Evolutionary conservation across 805 yeast species (phyloP), one percentile per base, ranked within the genome.

Genomic region (Wickerhamomyces sydowiorum): DNA sequence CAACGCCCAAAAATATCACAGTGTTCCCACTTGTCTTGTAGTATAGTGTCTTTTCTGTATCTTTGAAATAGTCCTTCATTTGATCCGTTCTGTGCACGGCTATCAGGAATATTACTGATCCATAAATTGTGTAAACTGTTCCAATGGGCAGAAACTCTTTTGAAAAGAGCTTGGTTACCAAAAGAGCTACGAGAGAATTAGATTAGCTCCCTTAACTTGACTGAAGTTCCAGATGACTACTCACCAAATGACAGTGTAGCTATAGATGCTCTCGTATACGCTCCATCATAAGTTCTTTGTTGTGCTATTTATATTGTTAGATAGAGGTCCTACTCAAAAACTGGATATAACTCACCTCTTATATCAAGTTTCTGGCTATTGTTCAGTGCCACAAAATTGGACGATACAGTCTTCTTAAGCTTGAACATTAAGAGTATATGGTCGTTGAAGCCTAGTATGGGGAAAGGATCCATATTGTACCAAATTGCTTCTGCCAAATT

Each of bases 241-340:
- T 14, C 48, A 41, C 68, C 71, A 52, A 86, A 81, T 10, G 88
- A 73, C 23, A 86, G 60, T 40, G 81, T 73, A 18, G 86, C 82
- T 24, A 86, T 63, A 18, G 90, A 83, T 0, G 90, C 77, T 40
- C 95, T 62, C 21, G 82, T 69, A 54, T 86, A 86, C 1, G 95
- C 90, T 0, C 95, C 95, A 55, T 86, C 93, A 53, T 84, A 86
- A 0, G 95, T 86, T 43, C 95, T 61, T 60, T 86, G 93, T 51
- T 82, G 83, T 0, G 91, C 93, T 51, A 15, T 19, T 19, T 3
- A 12, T n/a, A 8, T 6, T 22, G 27, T 9, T 27, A 13, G 18
- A 29, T 13, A 22, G 29, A 18, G 17, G 17, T 13, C 7, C 28
- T 14, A 8, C 27, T 13, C 4, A 10, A 4, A 7, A 4, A 4